Base-by-base conservation (phyloP, 176 grass and related monocot genomes). In the Saccharum spontaneum region DNA sequence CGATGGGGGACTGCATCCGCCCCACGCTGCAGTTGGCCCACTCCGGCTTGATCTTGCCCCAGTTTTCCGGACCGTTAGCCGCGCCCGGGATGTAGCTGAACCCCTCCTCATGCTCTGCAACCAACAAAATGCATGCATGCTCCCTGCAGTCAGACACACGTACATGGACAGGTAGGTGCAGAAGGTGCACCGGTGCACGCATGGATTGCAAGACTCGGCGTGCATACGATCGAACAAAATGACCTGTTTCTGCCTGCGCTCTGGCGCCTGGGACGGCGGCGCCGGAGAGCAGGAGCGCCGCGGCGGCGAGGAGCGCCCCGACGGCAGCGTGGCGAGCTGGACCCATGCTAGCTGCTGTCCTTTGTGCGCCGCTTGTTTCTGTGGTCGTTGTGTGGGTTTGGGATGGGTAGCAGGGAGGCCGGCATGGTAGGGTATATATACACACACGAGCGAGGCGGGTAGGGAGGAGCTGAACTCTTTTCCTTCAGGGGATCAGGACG, bases 1-100 rank as follows among this genome's bases (percentile, higher is more conserved):
- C 89, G 67, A 98, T 89, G 6, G 95, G 95, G 12, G 95, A 98
- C 79, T 98, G 95, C 76, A 80, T 37, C 39, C 67, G 23, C 24
- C 95, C 95, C 2, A 54, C 26, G 38, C 92, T 80, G 64, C 95
- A 98, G 0, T 4, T 36, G 0, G 82, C 78, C 95, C 92, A 94
- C 50, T 82, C 78, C 67, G 13, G 0, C 80, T 91, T 93, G 45
- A 97, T 64, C 10, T 69, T 13, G 1, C 88, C 92, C 92, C 92
- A 98, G 79, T 67, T 55, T 38, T 92, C 71, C 15, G 95, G 95
- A 4, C 95, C 92, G 7, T 73, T 77, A 33, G 4, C 6, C 75
- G 15, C 85, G 70, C 41, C 84, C 0, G 1, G 43, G 15, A 30
- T 2, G 48, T 98, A 98, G 89, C 67, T 90, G 84, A 93, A 98